Conservation (phyloP, 73 alveolate genomes). For the Paramecium octaurelia region DNA sequence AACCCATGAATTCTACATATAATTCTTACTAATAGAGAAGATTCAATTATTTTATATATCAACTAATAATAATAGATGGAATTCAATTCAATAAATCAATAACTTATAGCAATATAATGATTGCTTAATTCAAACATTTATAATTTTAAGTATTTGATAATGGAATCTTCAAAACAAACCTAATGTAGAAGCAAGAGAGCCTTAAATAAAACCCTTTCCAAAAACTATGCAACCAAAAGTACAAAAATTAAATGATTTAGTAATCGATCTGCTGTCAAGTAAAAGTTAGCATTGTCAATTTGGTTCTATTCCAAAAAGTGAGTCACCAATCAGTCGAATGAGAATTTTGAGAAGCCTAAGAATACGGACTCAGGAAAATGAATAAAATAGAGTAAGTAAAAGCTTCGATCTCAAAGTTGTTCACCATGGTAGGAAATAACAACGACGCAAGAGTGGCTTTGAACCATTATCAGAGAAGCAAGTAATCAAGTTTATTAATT, state of each 20-base stretch:
- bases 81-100: background rate
- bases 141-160: background rate
- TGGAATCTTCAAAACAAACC: background rate
- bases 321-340: background rate
- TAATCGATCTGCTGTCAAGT: background rate
- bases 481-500: background rate
- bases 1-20: no score
- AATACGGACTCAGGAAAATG: background rate
- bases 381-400: background rate
- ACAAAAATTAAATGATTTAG: background rate
- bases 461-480: background rate
- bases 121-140: background rate
- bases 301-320: background rate
- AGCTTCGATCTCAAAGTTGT: background rate
- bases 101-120: background rate
- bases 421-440: background rate
- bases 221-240: background rate
- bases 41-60: background rate
- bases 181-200: background rate
- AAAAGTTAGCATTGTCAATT: background rate
- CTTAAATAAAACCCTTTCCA: background rate
- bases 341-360: background rate
- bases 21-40: background rate
- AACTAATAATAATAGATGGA: background rate
- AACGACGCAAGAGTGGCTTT: background rate